A percentile compares a stretch with the other conserved stretches of the same genome.
phyloP scores from a whole-genome alignment of 2,329 filamentous ascomycete species.

The Pestalotiopsis sp. region DNA sequence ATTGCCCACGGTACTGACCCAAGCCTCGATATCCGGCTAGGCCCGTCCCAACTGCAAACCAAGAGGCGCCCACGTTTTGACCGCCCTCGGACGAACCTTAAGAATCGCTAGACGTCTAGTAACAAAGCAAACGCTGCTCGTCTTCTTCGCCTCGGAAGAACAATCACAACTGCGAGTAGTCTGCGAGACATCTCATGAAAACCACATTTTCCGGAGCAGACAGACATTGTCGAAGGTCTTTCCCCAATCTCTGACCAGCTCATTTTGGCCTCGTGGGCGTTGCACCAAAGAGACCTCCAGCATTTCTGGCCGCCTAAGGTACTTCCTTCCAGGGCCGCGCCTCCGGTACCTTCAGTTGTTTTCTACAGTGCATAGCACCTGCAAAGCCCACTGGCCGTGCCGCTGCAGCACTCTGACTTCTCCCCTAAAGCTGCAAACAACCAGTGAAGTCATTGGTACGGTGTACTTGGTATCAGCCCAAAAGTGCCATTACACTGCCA shows the following conservation, averaged over 20 bases:
- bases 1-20: not conserved
- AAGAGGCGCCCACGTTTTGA: not conserved
- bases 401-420: not conserved
- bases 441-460: conserved; percentile 12
- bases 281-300: not conserved
- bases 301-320: not conserved
- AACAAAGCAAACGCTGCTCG: not conserved
- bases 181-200: not conserved
- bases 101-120: not conserved
- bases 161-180: not conserved
- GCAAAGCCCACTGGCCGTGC: not conserved
- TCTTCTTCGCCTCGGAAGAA: not conserved
- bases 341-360: not conserved
- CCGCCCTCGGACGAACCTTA: not conserved
- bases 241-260: not conserved
- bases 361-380: not conserved
- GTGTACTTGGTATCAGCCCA: not conserved
- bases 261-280: not conserved
- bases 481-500: not conserved
- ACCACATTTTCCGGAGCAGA: not conserved
- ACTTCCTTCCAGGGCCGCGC: not conserved
- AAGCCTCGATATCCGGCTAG: not conserved
- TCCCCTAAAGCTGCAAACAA: not conserved
- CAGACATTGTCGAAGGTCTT: not conserved
- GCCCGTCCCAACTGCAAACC: not conserved